phyloP scores from a whole-genome alignment of 805 yeast genomes.

The Sungouiozyma ichnusensis region DNA sequence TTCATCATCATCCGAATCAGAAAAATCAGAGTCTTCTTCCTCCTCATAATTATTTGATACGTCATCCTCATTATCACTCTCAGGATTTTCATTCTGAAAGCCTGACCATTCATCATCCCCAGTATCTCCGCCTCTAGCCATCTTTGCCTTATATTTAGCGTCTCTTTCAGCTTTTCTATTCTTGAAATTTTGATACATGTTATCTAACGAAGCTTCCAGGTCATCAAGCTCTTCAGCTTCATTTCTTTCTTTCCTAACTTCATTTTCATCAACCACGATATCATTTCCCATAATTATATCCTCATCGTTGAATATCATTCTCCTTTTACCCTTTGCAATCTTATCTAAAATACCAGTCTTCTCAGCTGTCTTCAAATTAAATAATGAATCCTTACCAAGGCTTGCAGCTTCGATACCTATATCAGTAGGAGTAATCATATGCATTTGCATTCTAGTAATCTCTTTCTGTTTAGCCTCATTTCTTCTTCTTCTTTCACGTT shows the following conservation, averaged over 20 bases:
- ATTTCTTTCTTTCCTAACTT: conserved; percentile 24
- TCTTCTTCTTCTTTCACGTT: conserved; percentile 71
- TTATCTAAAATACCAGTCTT: conserved; percentile 73
- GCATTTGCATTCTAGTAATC: conserved; percentile 85
- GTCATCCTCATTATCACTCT: conserved; percentile 26
- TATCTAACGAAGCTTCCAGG: conserved; percentile 73
- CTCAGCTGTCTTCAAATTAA: conserved; percentile 76
- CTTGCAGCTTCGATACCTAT: conserved; percentile 89
- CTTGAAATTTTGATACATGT: conserved; percentile 68
- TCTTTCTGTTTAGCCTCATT: conserved; percentile 85
- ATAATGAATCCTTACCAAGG: conserved; percentile 66
- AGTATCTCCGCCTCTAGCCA: conserved; percentile 63
- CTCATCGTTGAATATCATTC: conserved; percentile 46
- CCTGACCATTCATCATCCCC: conserved; percentile 70
- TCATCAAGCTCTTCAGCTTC: conserved; percentile 45
- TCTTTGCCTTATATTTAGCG: conserved; percentile 58
- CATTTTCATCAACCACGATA: conserved; percentile 42
- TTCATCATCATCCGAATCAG: conserved; percentile 63
- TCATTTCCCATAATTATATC: conserved; percentile 48
- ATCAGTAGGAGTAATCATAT: conserved; percentile 86
- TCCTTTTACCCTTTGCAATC: conserved; percentile 65
- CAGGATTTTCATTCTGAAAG: conserved; percentile 40
- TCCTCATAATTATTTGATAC: conserved; percentile 36
- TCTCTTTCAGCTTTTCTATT: conserved; percentile 56
- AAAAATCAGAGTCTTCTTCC: conserved; percentile 33